A percentile compares a stretch with the other conserved stretches of the same genome.
Conservation (phyloP, 2,329 filamentous ascomycete species). For the Furcasterigmium furcatum region DNA sequence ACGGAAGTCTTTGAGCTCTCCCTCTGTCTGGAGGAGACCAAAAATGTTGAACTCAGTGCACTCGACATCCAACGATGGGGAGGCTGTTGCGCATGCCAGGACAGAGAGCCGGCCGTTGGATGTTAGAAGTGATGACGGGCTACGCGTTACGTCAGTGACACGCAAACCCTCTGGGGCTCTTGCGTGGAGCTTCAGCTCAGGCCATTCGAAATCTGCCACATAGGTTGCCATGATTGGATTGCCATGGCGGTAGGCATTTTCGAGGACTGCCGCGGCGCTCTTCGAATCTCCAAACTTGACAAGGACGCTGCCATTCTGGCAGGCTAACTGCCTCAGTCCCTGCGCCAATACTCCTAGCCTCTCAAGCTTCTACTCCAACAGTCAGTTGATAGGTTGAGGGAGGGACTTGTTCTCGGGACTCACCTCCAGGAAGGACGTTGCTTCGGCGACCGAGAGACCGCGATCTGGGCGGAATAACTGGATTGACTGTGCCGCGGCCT, state of each 20-base stretch:
- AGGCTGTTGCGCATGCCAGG: conserved; percentile 1
- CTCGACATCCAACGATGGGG: conserved; percentile 1
- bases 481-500: conserved; percentile 1
- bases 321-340: conserved; percentile 30
- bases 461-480: conserved; percentile 3
- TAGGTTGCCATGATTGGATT: conserved; percentile 44
- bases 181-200: conserved; percentile 3
- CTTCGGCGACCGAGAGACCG: conserved; percentile 24
- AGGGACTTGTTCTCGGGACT: conserved; percentile 13
- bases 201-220: conserved; percentile 41
- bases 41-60: conserved; percentile 4
- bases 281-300: conserved; percentile 59
- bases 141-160: conserved; percentile 6
- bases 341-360: conserved; percentile 26
- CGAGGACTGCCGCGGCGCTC: conserved; percentile 50
- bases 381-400: too few species aligned
- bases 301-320: conserved; percentile 38
- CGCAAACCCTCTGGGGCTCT: neutral
- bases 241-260: conserved; percentile 38
- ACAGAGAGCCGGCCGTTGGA: conserved; percentile 4
- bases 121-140: neutral
- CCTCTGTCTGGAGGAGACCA: conserved; percentile 6
- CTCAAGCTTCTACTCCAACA: conserved; percentile 12
- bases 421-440: conserved; percentile 44
- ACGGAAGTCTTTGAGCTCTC: conserved; percentile 5